Evolutionary conservation across 2,329 filamentous ascomycete genomes (phyloP), one percentile per base, ranked within the genome.

Genomic region (Penicillium crustosum): DNA sequence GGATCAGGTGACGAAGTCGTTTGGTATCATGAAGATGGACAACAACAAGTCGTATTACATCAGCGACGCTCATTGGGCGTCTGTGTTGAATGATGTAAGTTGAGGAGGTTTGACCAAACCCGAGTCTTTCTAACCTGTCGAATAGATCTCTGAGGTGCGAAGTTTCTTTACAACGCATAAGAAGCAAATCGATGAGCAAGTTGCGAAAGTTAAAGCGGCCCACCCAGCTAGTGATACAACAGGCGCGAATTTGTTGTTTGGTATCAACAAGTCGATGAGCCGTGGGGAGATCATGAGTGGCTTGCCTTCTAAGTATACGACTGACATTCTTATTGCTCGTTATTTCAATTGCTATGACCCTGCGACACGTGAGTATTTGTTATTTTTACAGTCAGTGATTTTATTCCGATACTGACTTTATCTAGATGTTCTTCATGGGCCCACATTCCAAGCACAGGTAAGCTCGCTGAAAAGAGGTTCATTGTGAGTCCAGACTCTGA

Each of bases 81-180:
- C 88, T 39, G 85, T 95, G 53, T 78, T 95, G 54, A 82, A 86
- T 65, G 90, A 93, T 74, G 81, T 83, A 67, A 73, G 80, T 67
- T 44, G 38, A 53, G 29, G 44, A 25, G 4, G 19, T 35, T 48
- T 12, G 6, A 15, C 23, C 7, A 12, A 36, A 27, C 5, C n/a
- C 8, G 17, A 31, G 6, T 3, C 35, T 38, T 13, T 15, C 45
- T 57, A 43, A 60, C 31, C 7, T 47, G 6, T 7, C 17, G 9
- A 36, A 29, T 54, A 89, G 83, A 94, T 99, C 62, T 82, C 90
- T 10, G 94, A 99, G 78, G 93, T 99, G 27, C 96, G 93, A 71
- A 93, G 89, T 66, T 97, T 94, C 77, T 97, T 96, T 68, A 77
- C 79, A 19, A 86, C 83, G 36, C 91, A 97, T 76, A 95, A 94